These are phyloP conservation scores for Candida cerambycidarum DNA, from an alignment of 805 yeast species.

Conservation along the genomic window DNA sequence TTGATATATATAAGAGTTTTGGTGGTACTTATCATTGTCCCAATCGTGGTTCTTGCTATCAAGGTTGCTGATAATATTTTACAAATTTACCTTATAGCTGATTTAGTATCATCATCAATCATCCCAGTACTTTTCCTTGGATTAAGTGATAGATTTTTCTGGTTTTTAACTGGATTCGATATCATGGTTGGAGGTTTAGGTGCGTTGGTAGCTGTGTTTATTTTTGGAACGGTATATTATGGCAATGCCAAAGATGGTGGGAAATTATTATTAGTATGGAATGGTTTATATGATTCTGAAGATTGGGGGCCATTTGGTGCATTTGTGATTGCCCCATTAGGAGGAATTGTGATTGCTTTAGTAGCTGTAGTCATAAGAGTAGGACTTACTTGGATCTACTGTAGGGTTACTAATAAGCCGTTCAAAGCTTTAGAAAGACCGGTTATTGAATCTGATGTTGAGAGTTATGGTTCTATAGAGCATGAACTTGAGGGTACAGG, in stretches of 20 bases:
- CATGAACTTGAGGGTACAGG: constrained; percentile 1
- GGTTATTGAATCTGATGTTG: constrained; percentile 17
- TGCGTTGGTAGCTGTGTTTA: constrained; percentile 74
- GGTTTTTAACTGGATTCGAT: constrained; percentile 76
- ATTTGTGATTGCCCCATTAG: constrained; percentile 85
- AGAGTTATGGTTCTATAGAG: constrained; percentile 1
- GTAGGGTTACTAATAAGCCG: constrained; percentile 34
- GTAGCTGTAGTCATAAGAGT: constrained; percentile 52
- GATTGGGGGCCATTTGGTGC: constrained; percentile 98
- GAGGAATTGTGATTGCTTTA: constrained; percentile 63
- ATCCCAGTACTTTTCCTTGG: constrained; percentile 85
- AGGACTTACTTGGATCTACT: constrained; percentile 25
- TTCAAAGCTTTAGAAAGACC: constrained; percentile 49
- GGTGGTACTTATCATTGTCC: constrained; percentile 79
- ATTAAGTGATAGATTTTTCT: constrained; percentile 56
- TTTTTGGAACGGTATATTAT: constrained; percentile 82
- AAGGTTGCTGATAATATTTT: constrained; percentile 79
- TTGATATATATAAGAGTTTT: constrained; percentile 65
- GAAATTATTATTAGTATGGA: constrained; percentile 66
- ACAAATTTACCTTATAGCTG: constrained; percentile 88
- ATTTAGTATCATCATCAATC: constrained; percentile 80
- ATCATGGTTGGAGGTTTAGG: constrained; percentile 82
- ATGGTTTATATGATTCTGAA: constrained; percentile 70
- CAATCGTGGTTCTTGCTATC: constrained; percentile 80
- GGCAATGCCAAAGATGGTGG: constrained; percentile 75